Evolutionary conservation across 306 rosid species (phyloP).

Genomic region (Styphnolobium japonicum): DNA sequence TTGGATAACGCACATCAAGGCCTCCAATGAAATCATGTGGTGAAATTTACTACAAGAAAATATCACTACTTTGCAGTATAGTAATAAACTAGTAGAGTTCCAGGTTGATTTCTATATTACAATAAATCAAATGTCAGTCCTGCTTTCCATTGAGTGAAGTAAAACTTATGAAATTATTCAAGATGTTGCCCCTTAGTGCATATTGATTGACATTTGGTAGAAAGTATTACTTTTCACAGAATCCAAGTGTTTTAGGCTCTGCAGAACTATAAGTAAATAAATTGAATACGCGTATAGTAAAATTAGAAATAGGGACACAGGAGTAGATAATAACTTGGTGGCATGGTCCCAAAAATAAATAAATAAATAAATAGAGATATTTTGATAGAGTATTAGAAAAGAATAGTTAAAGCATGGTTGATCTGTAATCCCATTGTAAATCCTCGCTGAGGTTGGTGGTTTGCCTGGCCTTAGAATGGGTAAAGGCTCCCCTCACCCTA

Average conservation of each 20-base stretch:
- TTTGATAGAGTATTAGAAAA: background rate
- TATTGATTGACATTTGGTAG: background rate
- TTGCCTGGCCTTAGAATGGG: too few species aligned
- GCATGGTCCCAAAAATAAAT: background rate
- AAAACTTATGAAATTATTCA: background rate
- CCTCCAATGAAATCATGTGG: background rate
- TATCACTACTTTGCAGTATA: background rate
- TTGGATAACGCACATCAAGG: background rate
- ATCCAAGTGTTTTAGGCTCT: background rate
- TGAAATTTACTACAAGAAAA: background rate
- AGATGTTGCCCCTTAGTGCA: background rate
- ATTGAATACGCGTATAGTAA: background rate
- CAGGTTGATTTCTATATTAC: background rate
- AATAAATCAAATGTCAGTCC: slow-evolving; percentile 5
- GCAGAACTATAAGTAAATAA: background rate
- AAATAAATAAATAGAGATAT: background rate
- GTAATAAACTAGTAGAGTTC: background rate
- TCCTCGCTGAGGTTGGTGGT: too few species aligned
- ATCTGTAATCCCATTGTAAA: too few species aligned
- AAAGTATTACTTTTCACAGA: slow-evolving; percentile 6
- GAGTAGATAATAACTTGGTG: background rate
- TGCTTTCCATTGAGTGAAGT: background rate
- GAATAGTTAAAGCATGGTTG: background rate
- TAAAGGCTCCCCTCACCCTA: too few species aligned
- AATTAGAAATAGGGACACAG: background rate